phyloP scores from a whole-genome alignment of 2,329 filamentous ascomycete species.

The Phaeosphaeriaceae sp. region DNA sequence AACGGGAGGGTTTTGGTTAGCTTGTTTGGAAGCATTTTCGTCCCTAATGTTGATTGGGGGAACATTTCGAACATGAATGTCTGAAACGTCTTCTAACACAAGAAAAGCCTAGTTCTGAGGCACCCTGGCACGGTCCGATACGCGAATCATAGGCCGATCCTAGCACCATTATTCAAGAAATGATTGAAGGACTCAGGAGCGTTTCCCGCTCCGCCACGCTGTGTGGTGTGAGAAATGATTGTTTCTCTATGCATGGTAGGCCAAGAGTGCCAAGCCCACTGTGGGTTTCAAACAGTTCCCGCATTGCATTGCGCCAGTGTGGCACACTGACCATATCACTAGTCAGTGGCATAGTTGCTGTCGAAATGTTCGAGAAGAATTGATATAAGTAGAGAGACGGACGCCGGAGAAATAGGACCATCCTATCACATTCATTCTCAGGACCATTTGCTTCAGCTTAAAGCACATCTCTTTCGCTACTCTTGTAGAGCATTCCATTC shows the following conservation, averaged over 20 bases:
- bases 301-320: constrained; percentile 9
- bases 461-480: constrained; percentile 27
- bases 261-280: background rate
- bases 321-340: constrained; percentile 8
- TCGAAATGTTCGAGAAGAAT: background rate
- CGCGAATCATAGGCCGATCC: constrained; percentile 1
- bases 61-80: background rate
- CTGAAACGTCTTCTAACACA: constrained; percentile 11
- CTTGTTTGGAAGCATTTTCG: constrained; percentile 6
- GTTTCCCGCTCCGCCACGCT: background rate
- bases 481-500: constrained; percentile 23
- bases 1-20: constrained; percentile 1
- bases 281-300: constrained; percentile 18
- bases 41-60: background rate
- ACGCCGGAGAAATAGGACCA: constrained; percentile 8
- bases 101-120: background rate
- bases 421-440: constrained; percentile 23
- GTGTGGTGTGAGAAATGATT: background rate
- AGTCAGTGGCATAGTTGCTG: constrained; percentile 1
- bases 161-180: background rate
- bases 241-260: background rate
- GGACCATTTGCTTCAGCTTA: constrained; percentile 27
- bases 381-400: constrained; percentile 19
- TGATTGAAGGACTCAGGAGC: constrained; percentile 1
- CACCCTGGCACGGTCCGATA: constrained; percentile 2